These are phyloP conservation scores for Pythium myriotylum DNA, from an alignment of 352 stramenopile species.

Conservation along the genomic window DNA sequence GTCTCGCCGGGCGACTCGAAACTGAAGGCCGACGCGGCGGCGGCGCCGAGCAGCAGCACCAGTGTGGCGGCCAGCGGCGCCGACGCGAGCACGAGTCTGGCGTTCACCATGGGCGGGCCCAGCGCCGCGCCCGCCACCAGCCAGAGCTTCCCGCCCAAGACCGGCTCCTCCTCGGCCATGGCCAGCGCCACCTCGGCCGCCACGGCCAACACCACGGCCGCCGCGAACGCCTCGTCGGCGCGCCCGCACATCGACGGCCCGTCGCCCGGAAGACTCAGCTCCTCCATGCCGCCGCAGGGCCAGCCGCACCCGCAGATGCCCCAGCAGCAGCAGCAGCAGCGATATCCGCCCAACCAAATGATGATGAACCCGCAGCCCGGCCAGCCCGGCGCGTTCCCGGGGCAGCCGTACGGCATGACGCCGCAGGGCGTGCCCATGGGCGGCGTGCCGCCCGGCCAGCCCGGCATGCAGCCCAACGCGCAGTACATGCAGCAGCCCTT, in stretches of 20 bases:
- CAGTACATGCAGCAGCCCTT: constrained; percentile 77
- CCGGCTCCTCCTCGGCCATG: constrained; percentile 34
- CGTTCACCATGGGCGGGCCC: constrained; percentile 23
- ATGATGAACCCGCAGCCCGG: constrained; percentile 60
- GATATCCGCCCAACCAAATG: constrained; percentile 69
- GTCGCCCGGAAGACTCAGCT: constrained; percentile 23
- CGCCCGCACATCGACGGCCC: constrained; percentile 67
- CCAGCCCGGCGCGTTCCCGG: constrained; percentile 38
- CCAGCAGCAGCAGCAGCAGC: constrained; percentile 43
- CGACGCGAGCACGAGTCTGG: constrained; percentile 14
- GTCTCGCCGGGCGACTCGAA: constrained; percentile 26
- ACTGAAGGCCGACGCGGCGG: constrained; percentile 23
- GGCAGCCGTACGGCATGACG: constrained; percentile 60
- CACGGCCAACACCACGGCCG: constrained; percentile 13
- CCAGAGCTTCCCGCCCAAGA: constrained; percentile 23
- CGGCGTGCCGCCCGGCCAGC: constrained; percentile 29
- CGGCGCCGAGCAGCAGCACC: constrained; percentile 5
- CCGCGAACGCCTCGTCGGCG: constrained; percentile 61
- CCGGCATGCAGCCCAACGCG: constrained; percentile 36
- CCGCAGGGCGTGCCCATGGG: constrained; percentile 29
- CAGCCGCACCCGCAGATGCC: constrained; percentile 24
- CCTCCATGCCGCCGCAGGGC: constrained; percentile 10
- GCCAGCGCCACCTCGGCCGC: constrained; percentile 18
- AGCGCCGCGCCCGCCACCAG: constrained; percentile 9
- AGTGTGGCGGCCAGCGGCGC: background rate